Percentiles rank a stretch among this genome's conserved stretches.
These are phyloP conservation scores for Coemansia sp. DNA, from an alignment of 192 early-diverging fungal genomes.

Conservation along the genomic window DNA sequence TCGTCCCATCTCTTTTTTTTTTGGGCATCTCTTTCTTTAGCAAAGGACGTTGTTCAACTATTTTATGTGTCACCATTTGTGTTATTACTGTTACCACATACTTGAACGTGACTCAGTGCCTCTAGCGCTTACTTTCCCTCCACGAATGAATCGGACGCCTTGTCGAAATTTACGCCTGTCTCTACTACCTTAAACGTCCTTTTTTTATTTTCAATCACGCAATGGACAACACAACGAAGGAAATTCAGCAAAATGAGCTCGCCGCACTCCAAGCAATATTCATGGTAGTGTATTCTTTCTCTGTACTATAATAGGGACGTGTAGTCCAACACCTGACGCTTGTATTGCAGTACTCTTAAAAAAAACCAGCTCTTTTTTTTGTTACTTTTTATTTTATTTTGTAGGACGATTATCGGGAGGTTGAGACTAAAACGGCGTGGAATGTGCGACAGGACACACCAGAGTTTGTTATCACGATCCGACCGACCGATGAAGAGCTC, in stretches of 20 bases:
- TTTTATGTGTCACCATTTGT: background rate
- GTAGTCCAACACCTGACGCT: background rate
- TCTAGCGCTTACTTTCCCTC: background rate
- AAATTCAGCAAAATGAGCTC: constrained; percentile 73
- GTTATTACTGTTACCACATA: background rate
- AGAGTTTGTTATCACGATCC: constrained; percentile 41
- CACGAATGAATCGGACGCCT: background rate
- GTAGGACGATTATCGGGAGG: constrained; percentile 51
- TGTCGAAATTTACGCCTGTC: background rate
- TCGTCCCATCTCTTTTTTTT: background rate
- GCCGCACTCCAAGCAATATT: constrained; percentile 67
- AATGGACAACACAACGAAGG: constrained; percentile 48
- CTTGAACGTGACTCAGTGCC: background rate
- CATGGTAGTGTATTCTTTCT: constrained; percentile 28
- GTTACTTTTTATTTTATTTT: background rate
- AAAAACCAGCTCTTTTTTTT: too few relatives aligned
- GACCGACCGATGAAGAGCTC: constrained; percentile 35
- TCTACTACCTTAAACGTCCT: background rate
- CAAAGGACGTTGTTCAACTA: background rate
- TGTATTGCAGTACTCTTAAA: too few relatives aligned
- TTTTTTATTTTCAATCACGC: constrained; percentile 31
- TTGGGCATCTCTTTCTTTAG: background rate
- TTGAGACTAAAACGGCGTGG: constrained; percentile 49
- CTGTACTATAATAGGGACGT: background rate
- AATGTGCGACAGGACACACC: constrained; percentile 43